These are phyloP conservation scores for Iris pallida DNA, from an alignment of 116 monocot genomes.

Conservation along the genomic window DNA sequence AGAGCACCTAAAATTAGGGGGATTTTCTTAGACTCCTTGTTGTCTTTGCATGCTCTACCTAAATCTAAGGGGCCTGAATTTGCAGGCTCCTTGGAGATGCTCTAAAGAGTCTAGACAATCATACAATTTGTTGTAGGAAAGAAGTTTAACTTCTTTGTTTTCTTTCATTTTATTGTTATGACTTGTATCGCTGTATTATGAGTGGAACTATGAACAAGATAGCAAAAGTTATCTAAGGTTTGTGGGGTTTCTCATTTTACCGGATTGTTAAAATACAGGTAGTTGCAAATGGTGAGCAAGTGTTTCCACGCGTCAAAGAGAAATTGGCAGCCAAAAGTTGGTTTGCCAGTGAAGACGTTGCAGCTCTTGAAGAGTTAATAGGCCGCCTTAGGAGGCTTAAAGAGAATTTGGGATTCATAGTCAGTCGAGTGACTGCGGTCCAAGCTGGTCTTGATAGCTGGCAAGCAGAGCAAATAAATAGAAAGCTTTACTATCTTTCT, in stretches of 20 bases:
- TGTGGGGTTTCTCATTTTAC: neutral
- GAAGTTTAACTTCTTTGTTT: neutral
- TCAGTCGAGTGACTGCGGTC: constrained; percentile 42
- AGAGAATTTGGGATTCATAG: constrained; percentile 49
- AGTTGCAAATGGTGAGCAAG: constrained; percentile 60
- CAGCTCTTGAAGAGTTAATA: constrained; percentile 45
- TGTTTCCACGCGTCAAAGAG: constrained; percentile 60
- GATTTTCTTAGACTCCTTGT: too few species aligned
- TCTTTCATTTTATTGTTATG: neutral
- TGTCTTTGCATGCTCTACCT: too few species aligned
- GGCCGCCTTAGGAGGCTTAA: constrained; percentile 49
- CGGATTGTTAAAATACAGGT: constrained; percentile 19
- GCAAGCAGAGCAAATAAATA: constrained; percentile 56
- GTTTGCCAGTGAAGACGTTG: constrained; percentile 48
- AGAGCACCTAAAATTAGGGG: too few species aligned
- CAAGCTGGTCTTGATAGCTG: constrained; percentile 60
- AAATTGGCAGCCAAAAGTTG: constrained; percentile 47
- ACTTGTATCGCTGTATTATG: neutral
- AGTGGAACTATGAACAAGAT: neutral
- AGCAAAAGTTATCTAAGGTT: neutral
- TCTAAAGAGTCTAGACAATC: too few species aligned
- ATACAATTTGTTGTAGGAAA: too few species aligned
- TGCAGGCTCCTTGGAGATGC: too few species aligned
- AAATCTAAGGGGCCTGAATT: too few species aligned
- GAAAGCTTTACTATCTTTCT: constrained; percentile 53